Evolutionary conservation across 805 yeast genomes (phyloP).

Genomic region (Starmerella floris): DNA sequence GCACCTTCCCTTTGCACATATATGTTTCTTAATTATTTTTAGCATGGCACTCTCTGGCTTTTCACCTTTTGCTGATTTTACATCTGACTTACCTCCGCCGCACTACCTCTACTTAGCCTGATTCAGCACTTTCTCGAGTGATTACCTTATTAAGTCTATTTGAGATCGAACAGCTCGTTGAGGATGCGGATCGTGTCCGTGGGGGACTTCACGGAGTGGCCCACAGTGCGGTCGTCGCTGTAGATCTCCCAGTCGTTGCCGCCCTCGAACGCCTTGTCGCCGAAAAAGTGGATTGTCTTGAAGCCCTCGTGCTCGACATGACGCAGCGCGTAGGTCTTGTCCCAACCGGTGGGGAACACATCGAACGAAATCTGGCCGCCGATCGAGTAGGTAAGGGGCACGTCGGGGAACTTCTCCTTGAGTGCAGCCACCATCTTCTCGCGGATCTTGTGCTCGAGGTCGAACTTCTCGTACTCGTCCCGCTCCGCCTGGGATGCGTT

Average conservation of each 20-base stretch:
- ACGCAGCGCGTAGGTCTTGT: constrained; percentile 92
- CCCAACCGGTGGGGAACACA: constrained; percentile 99
- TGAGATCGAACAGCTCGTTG: constrained; percentile 54
- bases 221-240: constrained; percentile 81
- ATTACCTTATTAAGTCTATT: background rate
- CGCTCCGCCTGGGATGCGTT: constrained; percentile 92
- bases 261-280: constrained; percentile 92
- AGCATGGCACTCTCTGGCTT: too few species aligned
- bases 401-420: constrained; percentile 68
- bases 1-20: too few species aligned
- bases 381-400: constrained; percentile 83
- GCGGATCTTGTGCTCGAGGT: constrained; percentile 69
- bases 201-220: constrained; percentile 85
- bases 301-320: constrained; percentile 81
- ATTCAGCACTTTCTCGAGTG: too few species aligned
- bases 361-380: constrained; percentile 99
- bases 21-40: too few species aligned
- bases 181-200: constrained; percentile 76
- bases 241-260: constrained; percentile 98
- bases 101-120: too few species aligned
- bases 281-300: constrained; percentile 87
- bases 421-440: constrained; percentile 72
- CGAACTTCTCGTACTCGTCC: constrained; percentile 78
- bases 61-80: too few species aligned
- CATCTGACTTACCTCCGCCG: too few species aligned